Evolutionary conservation across 768 basidiomycete species (phyloP).

Genomic region (Tricholoma terreum): DNA sequence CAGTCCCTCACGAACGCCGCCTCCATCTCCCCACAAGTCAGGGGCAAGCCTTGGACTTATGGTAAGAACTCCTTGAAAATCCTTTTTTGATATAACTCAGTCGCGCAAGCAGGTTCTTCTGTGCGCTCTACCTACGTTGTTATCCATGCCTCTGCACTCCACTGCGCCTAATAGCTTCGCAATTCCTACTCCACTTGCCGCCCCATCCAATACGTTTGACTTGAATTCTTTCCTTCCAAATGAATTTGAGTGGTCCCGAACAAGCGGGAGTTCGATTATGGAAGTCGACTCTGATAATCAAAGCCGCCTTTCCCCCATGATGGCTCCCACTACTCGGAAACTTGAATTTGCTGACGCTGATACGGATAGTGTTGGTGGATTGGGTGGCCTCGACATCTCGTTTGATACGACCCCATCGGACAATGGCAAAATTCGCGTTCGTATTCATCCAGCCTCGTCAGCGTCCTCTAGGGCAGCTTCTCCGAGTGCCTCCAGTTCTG

Average conservation of each 20-base stretch:
- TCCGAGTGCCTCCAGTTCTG: slow-evolving; percentile 24
- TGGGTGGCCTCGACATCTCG: slow-evolving; percentile 66
- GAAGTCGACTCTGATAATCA: slow-evolving; percentile 43
- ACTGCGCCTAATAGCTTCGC: slow-evolving; percentile 55
- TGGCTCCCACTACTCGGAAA: slow-evolving; percentile 37
- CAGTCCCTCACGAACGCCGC: slow-evolving; percentile 35
- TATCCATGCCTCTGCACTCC: slow-evolving; percentile 62
- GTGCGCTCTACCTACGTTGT: slow-evolving; percentile 71
- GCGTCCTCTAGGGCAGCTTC: slow-evolving; percentile 40
- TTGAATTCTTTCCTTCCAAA: slow-evolving; percentile 45
- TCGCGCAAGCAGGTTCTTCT: slow-evolving; percentile 59
- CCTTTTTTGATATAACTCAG: slow-evolving; percentile 13
- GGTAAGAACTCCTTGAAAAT: slow-evolving; percentile 41
- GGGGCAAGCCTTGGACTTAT: slow-evolving; percentile 69
- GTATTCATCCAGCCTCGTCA: slow-evolving; percentile 61
- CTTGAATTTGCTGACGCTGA: slow-evolving; percentile 53
- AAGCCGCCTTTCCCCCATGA: slow-evolving; percentile 27
- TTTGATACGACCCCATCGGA: slow-evolving; percentile 64
- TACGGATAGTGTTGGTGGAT: slow-evolving; percentile 40
- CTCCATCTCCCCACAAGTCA: slow-evolving; percentile 50
- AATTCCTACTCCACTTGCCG: slow-evolving; percentile 45
- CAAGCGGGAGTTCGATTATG: slow-evolving; percentile 38
- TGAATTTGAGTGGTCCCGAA: slow-evolving; percentile 55
- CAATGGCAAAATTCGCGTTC: slow-evolving; percentile 70
- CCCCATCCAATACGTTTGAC: slow-evolving; percentile 45